Evolutionary conservation across 805 yeast genomes (phyloP).

Genomic region (Pichia insulana): DNA sequence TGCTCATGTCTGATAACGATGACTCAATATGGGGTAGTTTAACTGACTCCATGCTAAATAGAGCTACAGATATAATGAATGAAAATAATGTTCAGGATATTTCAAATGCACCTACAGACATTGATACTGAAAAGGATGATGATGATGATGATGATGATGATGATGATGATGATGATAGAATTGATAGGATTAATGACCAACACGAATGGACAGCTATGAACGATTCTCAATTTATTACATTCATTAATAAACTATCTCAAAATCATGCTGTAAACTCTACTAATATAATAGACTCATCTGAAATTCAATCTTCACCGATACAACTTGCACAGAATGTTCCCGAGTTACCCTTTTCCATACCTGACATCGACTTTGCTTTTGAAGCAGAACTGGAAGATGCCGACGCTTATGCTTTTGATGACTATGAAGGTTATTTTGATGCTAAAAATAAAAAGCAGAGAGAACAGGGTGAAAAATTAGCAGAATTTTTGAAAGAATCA

Average conservation of each 20-base stretch:
- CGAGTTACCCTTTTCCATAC: too few species aligned
- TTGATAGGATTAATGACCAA: background rate
- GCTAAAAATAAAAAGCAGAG: conserved; percentile 59
- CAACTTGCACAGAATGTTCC: conserved; percentile 3
- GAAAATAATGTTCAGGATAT: background rate
- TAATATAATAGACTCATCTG: background rate
- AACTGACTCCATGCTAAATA: conserved; percentile 1
- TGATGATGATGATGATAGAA: background rate
- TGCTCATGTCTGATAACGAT: background rate
- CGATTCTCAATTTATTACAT: conserved; percentile 31
- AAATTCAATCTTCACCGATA: conserved; percentile 5
- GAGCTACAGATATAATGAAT: background rate
- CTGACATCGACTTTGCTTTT: background rate
- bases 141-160: conserved; percentile 1
- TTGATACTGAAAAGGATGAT: conserved; percentile 9
- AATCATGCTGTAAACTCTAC: conserved; percentile 1
- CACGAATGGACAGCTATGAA: conserved; percentile 30
- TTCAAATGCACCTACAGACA: background rate
- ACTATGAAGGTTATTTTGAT: conserved; percentile 54
- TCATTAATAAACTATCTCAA: conserved; percentile 22
- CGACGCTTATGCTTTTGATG: conserved; percentile 47
- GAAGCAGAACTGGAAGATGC: conserved; percentile 10
- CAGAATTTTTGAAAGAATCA: conserved; percentile 40
- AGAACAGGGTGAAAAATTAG: conserved; percentile 40
- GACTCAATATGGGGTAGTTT: conserved; percentile 6